Base-by-base conservation (phyloP, 768 basidiomycete genomes). In the Inosperma sp. region DNA sequence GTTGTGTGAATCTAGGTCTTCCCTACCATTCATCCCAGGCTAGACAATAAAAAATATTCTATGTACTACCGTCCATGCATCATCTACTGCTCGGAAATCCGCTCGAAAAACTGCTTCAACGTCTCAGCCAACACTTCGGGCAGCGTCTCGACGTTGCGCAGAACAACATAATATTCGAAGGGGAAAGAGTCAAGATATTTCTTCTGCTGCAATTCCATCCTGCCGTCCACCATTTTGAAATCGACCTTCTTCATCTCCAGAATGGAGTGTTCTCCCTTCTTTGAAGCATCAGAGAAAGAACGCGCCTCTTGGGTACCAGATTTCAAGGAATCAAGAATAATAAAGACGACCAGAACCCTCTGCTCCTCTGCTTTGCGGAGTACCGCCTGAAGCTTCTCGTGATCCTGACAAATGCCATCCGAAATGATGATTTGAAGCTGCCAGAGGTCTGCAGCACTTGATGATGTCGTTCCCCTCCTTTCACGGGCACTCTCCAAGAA, bases 401-500 rank as follows among this genome's bases (percentile, higher is more conserved):
- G 94, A 62, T 96, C 90, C 65, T 98, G 93, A 64, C 94, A 98
- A 58, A 97, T 88, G n/a, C 96, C 96, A 61, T 99, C 96, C 13
- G 93, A 97, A 54, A 99, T 92, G 75, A 99, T 96, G 70, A 98
- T 90, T 66, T 97, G 82, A 48, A 99, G 78, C 65, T 99, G 96
- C 96, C 96, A 98, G 19, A 99, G 73, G 55, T 98, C 93, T 14
- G 81, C 78, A 5, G 86, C 79, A 4, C 83, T 78, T 3, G 81
- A 73, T 14, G 84, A 85, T 35, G 74, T 73, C 66, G 76, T 73
- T 35, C 75, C 65, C 36, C 81, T 79, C 19, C 77, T 74, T 59
- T 89, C 84, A 53, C 93, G 70, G 16, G 93, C 89, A n/a, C 74
- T 75, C 62, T 88, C 83, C 19, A 93, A 80, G 51, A 87, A 78